A percentile compares a stretch with the other conserved stretches of the same genome.
Evolutionary conservation across 371 early-diverging fungal genomes (phyloP).

Genomic region (Nematocida major): DNA sequence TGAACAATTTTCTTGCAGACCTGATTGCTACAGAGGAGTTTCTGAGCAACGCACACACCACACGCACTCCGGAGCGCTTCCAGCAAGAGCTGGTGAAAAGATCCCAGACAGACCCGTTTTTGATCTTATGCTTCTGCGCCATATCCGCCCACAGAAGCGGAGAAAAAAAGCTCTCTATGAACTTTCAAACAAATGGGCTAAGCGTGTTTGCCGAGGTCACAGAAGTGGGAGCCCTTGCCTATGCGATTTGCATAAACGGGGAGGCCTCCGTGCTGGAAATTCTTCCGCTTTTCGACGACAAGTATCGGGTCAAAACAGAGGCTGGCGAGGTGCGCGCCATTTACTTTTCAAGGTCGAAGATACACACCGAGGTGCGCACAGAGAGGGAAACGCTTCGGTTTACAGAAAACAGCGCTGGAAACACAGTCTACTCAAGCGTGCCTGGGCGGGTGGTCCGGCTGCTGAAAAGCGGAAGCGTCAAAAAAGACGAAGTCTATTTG

Average conservation of each 20-base stretch:
- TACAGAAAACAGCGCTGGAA: conserved; percentile 50
- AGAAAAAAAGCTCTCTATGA: neutral
- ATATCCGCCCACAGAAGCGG: neutral
- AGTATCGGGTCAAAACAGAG: conserved; percentile 10
- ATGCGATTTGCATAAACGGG: conserved; percentile 3
- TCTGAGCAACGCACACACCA: conserved; percentile 16
- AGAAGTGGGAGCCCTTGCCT: neutral
- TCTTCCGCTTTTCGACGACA: neutral
- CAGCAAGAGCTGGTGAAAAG: neutral
- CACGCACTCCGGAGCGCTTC: conserved; percentile 16
- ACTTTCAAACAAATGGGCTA: neutral
- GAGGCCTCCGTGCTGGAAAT: conserved; percentile 35
- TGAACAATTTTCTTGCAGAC: conserved; percentile 36
- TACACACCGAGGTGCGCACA: neutral
- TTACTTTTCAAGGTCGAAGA: neutral
- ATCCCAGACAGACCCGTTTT: neutral
- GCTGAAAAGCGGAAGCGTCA: conserved; percentile 78
- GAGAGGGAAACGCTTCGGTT: conserved; percentile 1
- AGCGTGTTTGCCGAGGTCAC: neutral
- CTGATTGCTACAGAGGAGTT: conserved; percentile 31
- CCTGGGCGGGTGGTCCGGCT: conserved; percentile 89
- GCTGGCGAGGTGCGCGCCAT: neutral
- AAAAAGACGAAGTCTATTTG: conserved; percentile 79
- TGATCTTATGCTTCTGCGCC: conserved; percentile 6
- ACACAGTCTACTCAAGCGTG: conserved; percentile 80